A percentile compares a stretch with the other conserved stretches of the same genome.
Conservation (phyloP, 1,139 yeast genomes). For the Candida sojae region DNA sequence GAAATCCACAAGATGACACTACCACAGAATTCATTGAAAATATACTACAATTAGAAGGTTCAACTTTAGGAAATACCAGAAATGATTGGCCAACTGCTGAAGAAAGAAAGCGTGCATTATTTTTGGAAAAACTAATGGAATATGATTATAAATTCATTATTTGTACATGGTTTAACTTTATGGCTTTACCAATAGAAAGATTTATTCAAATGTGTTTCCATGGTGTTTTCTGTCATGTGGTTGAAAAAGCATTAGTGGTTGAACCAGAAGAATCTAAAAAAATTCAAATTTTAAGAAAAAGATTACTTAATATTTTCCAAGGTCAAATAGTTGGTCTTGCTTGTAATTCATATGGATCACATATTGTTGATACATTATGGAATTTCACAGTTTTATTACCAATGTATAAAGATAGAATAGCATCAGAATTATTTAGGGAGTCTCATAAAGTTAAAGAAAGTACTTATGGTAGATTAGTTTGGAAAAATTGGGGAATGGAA, state of each 20-base stretch:
- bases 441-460: slow-evolving; percentile 77
- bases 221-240: slow-evolving; percentile 86
- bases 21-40: slow-evolving; percentile 61
- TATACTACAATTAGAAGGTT: slow-evolving; percentile 59
- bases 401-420: slow-evolving; percentile 85
- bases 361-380: slow-evolving; percentile 86
- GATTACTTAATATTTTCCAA: slow-evolving; percentile 68
- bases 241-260: slow-evolving; percentile 59
- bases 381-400: slow-evolving; percentile 72
- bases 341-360: slow-evolving; percentile 90
- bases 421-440: slow-evolving; percentile 61
- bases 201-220: slow-evolving; percentile 76
- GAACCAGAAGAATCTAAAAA: slow-evolving; percentile 46
- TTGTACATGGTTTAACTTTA: slow-evolving; percentile 59
- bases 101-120: slow-evolving; percentile 78
- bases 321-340: slow-evolving; percentile 58
- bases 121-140: slow-evolving; percentile 69
- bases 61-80: slow-evolving; percentile 78
- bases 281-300: slow-evolving; percentile 59
- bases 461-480: slow-evolving; percentile 83
- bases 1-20: slow-evolving; percentile 39
- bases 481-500: slow-evolving; percentile 95
- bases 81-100: slow-evolving; percentile 94
- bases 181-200: slow-evolving; percentile 59
- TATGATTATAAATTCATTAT: slow-evolving; percentile 63